A percentile compares a stretch with the other conserved stretches of the same genome.
Conservation (phyloP, 345 rosid genomes). For the Camelina hispida region DNA sequence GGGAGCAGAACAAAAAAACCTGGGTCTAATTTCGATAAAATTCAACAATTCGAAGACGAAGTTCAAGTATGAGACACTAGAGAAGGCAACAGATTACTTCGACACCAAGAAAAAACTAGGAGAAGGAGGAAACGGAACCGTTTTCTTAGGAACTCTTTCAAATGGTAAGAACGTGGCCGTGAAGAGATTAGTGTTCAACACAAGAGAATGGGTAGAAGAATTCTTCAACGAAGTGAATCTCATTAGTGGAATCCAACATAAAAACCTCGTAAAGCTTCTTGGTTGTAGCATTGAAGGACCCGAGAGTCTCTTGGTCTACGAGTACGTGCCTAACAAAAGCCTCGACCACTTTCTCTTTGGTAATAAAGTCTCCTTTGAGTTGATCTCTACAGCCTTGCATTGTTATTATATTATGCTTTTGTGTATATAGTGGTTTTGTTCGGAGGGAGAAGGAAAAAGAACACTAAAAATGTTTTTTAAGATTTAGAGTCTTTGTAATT, state of each 20-base stretch:
- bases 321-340: slow-evolving; percentile 60
- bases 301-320: slow-evolving; percentile 61
- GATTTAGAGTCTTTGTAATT: slow-evolving; percentile 1
- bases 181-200: slow-evolving; percentile 51
- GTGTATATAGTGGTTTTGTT: too few relatives aligned
- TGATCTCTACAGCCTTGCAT: too few relatives aligned
- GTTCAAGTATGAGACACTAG: slow-evolving; percentile 56
- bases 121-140: slow-evolving; percentile 61
- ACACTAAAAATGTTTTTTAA: too few relatives aligned
- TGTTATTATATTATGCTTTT: too few relatives aligned
- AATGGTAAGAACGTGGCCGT: slow-evolving; percentile 68
- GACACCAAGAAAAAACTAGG: slow-evolving; percentile 45
- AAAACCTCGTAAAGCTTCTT: slow-evolving; percentile 59
- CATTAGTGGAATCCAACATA: slow-evolving; percentile 57
- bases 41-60: slow-evolving; percentile 38
- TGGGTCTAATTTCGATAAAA: slow-evolving; percentile 30
- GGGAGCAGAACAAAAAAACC: slow-evolving; percentile 38
- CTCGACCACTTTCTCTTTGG: slow-evolving; percentile 63
- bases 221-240: slow-evolving; percentile 64
- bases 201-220: slow-evolving; percentile 44
- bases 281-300: slow-evolving; percentile 63
- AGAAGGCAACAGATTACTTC: slow-evolving; percentile 55
- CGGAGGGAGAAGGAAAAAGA: too few relatives aligned
- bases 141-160: slow-evolving; percentile 55
- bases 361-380: slow-evolving; percentile 21